Evolutionary conservation across 2,329 filamentous ascomycete genomes (phyloP), one percentile per base, ranked within the genome.

Genomic region (Chlorencoelia australis): DNA sequence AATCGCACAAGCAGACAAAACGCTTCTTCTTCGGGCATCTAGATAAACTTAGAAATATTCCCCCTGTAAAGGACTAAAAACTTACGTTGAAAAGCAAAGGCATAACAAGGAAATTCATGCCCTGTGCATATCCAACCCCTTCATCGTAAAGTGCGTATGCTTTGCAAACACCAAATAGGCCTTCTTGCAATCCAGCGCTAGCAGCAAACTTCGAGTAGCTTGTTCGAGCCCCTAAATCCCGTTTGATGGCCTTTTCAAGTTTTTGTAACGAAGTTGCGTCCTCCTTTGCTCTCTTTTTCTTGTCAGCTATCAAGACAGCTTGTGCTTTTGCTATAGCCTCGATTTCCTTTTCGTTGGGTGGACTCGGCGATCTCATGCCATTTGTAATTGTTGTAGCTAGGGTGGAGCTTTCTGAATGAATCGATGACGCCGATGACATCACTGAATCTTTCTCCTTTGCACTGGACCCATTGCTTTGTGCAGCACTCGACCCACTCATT

Each of bases 41-140:
- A 54, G 30, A 40, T 3, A 16, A 8, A 30, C 43, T 60, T 41
- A 59, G 25, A 29, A 43, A 51, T 28, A 46, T 2, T 14, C 27
- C 11, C 9, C 2, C 13, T 15, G 3, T 14, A 11, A 38, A 17
- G 14, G 16, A 7, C 18, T 27, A 34, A 27, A 11, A 32, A 59
- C 78, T 68, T 63, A 83, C 79, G 58, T 95, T 96, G 64, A 98
- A 95, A 1, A 98, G 67, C 13, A 98, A 61, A 16, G 93, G 91
- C 87, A 96, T 96, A 32, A 87, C 83, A 41, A 98, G 75, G 54
- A 98, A 98, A 57, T 96, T 98, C 83, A 98, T 95, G 55, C 91
- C 91, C 60, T 98, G 91, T 0, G 93, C 89, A 59, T 98, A 98
- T 20, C 91, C 89, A 22, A 98, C 91, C 6, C 71, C 82, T 53